phyloP scores from a whole-genome alignment of 2,329 filamentous ascomycete species.

The Eutypella sp. region DNA sequence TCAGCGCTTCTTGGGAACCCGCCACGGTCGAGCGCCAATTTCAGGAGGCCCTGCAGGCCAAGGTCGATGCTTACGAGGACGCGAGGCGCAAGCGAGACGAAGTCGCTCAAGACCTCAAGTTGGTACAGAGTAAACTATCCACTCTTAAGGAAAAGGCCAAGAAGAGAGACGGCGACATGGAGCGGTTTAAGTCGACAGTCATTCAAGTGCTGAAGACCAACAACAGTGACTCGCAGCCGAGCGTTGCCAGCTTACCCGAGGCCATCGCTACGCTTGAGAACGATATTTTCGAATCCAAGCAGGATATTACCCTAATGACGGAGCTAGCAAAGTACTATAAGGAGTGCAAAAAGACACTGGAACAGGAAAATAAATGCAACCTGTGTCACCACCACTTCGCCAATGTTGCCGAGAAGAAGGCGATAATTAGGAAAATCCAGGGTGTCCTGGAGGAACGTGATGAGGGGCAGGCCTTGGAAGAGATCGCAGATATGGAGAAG shows the following conservation, averaged over 20 bases:
- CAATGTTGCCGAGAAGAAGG: constrained; percentile 56
- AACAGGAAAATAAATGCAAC: constrained; percentile 67
- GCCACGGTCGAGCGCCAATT: constrained; percentile 67
- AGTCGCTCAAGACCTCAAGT: constrained; percentile 66
- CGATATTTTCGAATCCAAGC: constrained; percentile 56
- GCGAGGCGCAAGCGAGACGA: constrained; percentile 67
- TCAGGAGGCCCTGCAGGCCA: constrained; percentile 55
- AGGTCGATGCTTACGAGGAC: constrained; percentile 53
- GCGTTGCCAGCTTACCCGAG: constrained; percentile 49
- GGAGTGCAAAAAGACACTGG: constrained; percentile 60
- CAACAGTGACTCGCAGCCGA: constrained; percentile 34
- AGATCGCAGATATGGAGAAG: constrained; percentile 46
- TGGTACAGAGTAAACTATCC: constrained; percentile 68
- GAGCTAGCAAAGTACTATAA: constrained; percentile 67
- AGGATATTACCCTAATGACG: constrained; percentile 64
- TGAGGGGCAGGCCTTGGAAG: constrained; percentile 56
- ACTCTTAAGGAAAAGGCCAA: constrained; percentile 59
- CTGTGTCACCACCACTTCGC: constrained; percentile 70
- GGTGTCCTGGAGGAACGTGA: constrained; percentile 57
- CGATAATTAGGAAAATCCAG: constrained; percentile 62
- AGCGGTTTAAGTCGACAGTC: constrained; percentile 55
- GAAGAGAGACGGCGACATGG: constrained; percentile 58
- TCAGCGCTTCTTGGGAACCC: constrained; percentile 65
- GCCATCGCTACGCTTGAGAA: constrained; percentile 46
- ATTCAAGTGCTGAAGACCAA: constrained; percentile 41